These are phyloP conservation scores for Saccharum hybrid DNA, from an alignment of 202 grass and related monocot genomes.

Conservation along the genomic window DNA sequence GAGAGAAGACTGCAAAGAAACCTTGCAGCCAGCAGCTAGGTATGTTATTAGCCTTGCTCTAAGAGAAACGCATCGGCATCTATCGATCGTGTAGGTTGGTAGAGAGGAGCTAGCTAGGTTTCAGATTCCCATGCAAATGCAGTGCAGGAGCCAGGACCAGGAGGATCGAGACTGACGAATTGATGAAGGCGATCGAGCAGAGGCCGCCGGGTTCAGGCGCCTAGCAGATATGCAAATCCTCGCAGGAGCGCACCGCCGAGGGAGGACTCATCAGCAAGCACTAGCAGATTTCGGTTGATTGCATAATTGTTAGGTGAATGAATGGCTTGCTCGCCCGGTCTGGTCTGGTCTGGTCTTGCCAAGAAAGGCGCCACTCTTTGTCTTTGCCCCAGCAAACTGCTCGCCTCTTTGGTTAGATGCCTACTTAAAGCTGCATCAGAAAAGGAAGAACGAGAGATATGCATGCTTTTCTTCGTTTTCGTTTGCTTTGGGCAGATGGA, in stretches of 20 bases:
- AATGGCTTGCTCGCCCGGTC: constrained; percentile 1
- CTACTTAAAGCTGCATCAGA: constrained; percentile 9
- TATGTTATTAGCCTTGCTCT: no score
- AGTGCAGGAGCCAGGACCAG: neutral
- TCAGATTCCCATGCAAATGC: neutral
- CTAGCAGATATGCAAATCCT: constrained; percentile 49
- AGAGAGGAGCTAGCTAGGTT: neutral
- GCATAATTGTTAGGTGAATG: constrained; percentile 41
- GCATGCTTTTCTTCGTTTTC: neutral
- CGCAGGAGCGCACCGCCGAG: constrained; percentile 48
- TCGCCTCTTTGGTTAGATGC: constrained; percentile 24
- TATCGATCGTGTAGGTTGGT: no score
- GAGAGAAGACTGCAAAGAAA: no score
- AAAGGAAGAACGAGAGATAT: neutral
- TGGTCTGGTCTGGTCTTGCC: neutral
- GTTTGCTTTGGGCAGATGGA: constrained; percentile 38
- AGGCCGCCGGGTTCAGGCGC: neutral
- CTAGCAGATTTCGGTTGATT: constrained; percentile 27
- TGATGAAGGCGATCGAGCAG: neutral
- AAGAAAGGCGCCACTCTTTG: constrained; percentile 13
- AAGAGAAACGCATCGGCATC: neutral
- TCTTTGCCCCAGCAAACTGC: neutral
- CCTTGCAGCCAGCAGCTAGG: no score
- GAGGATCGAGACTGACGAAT: neutral
- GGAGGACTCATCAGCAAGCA: constrained; percentile 53